Conservation (phyloP, 371 early-diverging fungal genomes). For the Mucor mucedo region DNA sequence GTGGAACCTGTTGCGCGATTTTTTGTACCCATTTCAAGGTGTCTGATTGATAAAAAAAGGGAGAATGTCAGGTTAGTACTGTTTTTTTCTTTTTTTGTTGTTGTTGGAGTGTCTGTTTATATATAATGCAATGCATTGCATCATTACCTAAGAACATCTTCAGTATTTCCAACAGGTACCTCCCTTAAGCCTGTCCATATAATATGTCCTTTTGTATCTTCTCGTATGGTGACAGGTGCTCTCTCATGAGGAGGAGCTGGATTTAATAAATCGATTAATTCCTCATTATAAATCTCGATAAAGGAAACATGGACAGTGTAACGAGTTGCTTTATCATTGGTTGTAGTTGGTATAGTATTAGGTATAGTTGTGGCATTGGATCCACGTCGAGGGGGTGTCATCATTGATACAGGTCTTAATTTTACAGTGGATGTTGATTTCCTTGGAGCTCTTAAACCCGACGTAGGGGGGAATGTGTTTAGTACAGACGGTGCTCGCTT, state of each 20-base stretch:
- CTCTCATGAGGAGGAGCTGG: slow-evolving; percentile 58
- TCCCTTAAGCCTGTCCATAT: slow-evolving; percentile 92
- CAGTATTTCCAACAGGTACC: slow-evolving; percentile 71
- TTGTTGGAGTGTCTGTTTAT: neutral
- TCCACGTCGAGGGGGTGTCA: slow-evolving; percentile 31
- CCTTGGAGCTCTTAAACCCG: slow-evolving; percentile 30
- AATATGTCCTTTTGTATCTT: slow-evolving; percentile 92
- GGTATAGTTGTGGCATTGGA: slow-evolving; percentile 18
- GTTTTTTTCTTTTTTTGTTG: neutral
- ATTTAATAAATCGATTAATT: slow-evolving; percentile 85
- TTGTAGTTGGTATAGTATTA: neutral
- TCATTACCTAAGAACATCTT: slow-evolving; percentile 77
- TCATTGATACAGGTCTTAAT: slow-evolving; percentile 44
- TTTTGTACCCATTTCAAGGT: slow-evolving; percentile 81
- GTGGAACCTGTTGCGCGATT: slow-evolving; percentile 94
- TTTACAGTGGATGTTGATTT: slow-evolving; percentile 27
- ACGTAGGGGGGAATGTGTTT: slow-evolving; percentile 15
- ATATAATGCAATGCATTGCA: slow-evolving; percentile 22
- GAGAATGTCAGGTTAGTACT: slow-evolving; percentile 13
- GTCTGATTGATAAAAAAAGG: slow-evolving; percentile 26
- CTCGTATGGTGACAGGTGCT: slow-evolving; percentile 82
- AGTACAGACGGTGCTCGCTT: slow-evolving; percentile 15
- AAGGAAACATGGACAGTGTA: slow-evolving; percentile 69
- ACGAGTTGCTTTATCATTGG: slow-evolving; percentile 32
- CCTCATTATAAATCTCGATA: slow-evolving; percentile 98